Evolutionary conservation across 169 alveolate genomes (phyloP), one percentile per base, ranked within the genome.

Genomic region (Eimeria brunetti): DNA sequence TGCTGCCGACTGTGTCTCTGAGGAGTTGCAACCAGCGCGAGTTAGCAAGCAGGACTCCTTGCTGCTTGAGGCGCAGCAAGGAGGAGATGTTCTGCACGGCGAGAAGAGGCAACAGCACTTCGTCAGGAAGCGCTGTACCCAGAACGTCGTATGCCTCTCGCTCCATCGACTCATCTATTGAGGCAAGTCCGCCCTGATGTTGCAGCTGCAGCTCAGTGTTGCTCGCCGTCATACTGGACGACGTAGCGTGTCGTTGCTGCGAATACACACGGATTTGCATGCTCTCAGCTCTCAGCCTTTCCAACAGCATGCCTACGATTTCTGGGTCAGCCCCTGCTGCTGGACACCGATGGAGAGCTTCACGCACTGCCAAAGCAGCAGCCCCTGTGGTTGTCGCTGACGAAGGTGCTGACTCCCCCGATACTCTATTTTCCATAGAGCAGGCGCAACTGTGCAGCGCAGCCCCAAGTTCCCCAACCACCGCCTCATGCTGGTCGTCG

Each of bases 11-110:
- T 20, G 96, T 88, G 41, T 92, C 93, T 41, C 60, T 80, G 64
- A 92, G 93, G 41, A 92, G 91, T 44, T 56, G 81, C 88, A 92
- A 88, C 96, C 96, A 92, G 49, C 96, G 96, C 41, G 88, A 20
- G 69, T 84, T 83, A 41, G 90, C 96, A 30, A 60, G 78, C 80
- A 64, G 46, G 51, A 92, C 78, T 7, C 80, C 58, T 33, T 69
- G 69, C 30, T 80, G 96, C 81, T 62, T 56, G 46, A 92, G 73
- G 18, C 88, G 91, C 60, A 80, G 93, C 58, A 92, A 64, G 18
- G 96, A 51, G n/a, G 75, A 18, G 20, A 88, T 33, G 93, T 78
- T 53, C 51, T 88, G 71, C 41, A 44, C 75, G 30, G 80, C 67
- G 33, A 92, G 67, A 33, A 92, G 86, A 67, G 76, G 96, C 73